Evolutionary conservation across 257 asterid genomes (phyloP), one percentile per base, ranked within the genome.

Genomic region (Plantago ovata): DNA sequence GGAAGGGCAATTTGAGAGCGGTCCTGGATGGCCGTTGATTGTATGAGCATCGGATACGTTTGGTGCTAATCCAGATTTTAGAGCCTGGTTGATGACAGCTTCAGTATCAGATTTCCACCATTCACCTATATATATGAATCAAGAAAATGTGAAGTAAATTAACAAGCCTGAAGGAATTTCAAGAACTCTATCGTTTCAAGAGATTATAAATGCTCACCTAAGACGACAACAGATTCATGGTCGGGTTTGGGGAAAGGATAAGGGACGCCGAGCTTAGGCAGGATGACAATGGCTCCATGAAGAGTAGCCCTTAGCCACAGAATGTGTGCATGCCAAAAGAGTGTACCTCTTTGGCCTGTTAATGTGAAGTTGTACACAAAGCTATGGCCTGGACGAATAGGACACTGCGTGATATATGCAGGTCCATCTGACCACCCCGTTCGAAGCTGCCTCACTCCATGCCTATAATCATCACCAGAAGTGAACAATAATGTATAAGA

Each of bases 341-440:
- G 82, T 4, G 98, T 91, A 53, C 98, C 98, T 64, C 98, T 71
- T 77, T 88, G 98, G 18, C 96, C 98, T 0, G 94, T 88, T 28
- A 88, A 38, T 12, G 96, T 92, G 63, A 88, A 92, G 40, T 88
- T 88, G 83, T 88, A 92, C 38, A 85, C 68, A 9, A 69, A 88
- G 66, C 69, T 83, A 13, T 82, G 84, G 1, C 94, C 95, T 13
- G 96, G 84, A 33, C 60, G 90, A 51, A 92, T 85, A 0, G 98
- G 98, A 61, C 98, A 92, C 50, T 92, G 98, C 0, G 98, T 92
- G 56, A 92, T 85, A 18, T 91, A 91, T 1, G 96, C 98, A 0
- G 98, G 98, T 15, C 98, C 98, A 16, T 91, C 98, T 0, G 98
- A 79, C 98, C 98, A 92, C 7, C 98, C 98, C 2, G 86, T 88